Evolutionary conservation across 306 rosid genomes (phyloP).

Genomic region (Elaeagnus macrophylla): DNA sequence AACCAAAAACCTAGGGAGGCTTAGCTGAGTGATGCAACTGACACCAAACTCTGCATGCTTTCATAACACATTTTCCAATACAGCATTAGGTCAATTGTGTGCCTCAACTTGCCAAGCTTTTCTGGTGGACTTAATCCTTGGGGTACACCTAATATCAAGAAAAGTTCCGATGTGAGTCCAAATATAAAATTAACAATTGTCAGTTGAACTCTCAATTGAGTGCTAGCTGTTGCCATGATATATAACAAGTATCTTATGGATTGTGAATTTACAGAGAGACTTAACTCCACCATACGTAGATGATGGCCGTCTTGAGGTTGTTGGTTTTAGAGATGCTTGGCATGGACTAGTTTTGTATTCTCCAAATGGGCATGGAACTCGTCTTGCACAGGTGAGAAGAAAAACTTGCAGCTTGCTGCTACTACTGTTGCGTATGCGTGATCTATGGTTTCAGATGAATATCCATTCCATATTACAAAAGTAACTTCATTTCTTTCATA

Average conservation of each 20-base stretch:
- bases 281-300: conserved; percentile 79
- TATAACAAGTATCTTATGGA: conserved; percentile 10
- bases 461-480: neutral
- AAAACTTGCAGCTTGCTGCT: neutral
- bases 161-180: conserved; percentile 37
- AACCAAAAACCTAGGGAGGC: neutral
- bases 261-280: conserved; percentile 41
- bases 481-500: neutral
- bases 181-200: neutral
- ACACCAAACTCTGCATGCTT: neutral
- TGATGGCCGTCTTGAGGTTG: conserved; percentile 84
- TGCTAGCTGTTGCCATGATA: neutral
- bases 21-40: too few relatives aligned
- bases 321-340: conserved; percentile 96
- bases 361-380: conserved; percentile 97
- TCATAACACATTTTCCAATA: conserved; percentile 12
- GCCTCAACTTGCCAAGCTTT: conserved; percentile 97
- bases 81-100: conserved; percentile 87
- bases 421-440: neutral
- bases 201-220: neutral
- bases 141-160: conserved; percentile 66
- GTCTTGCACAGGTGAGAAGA: conserved; percentile 81
- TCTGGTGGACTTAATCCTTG: conserved; percentile 96
- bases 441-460: neutral
- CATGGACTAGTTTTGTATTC: conserved; percentile 85